phyloP scores from a whole-genome alignment of 2,329 filamentous ascomycete genomes.

The Cercospora brassicicola region DNA sequence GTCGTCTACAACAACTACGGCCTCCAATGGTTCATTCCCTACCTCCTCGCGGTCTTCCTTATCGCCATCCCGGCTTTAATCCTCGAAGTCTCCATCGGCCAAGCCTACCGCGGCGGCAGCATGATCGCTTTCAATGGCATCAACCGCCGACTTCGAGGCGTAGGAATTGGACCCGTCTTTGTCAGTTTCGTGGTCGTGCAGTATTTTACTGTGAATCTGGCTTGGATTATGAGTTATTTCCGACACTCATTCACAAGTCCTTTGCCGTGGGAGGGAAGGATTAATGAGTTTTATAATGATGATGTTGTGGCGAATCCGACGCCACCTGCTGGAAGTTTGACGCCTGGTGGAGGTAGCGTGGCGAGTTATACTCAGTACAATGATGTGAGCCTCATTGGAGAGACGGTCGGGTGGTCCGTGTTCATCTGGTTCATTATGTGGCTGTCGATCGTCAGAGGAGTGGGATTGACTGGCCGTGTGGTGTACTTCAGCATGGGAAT shows the following conservation, averaged over 20 bases:
- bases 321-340: conserved; percentile 42
- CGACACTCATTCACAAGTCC: conserved; percentile 57
- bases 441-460: conserved; percentile 60
- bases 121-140: conserved; percentile 46
- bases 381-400: conserved; percentile 51
- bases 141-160: conserved; percentile 55
- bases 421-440: conserved; percentile 63
- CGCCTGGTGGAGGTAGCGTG: conserved; percentile 42
- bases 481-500: conserved; percentile 64
- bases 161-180: conserved; percentile 55
- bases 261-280: conserved; percentile 55
- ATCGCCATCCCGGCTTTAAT: conserved; percentile 59
- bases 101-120: conserved; percentile 51
- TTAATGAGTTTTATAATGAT: conserved; percentile 55
- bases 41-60: conserved; percentile 57
- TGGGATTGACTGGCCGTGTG: conserved; percentile 59
- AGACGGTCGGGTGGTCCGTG: conserved; percentile 59
- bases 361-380: conserved; percentile 51
- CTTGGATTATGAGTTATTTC: conserved; percentile 62
- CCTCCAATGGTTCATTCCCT: conserved; percentile 63
- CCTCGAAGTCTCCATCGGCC: conserved; percentile 55
- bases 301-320: conserved; percentile 53
- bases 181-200: conserved; percentile 58
- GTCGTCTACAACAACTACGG: conserved; percentile 62
- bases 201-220: conserved; percentile 59